Base-by-base conservation (phyloP, 129 eudicot species). In the Sambucus nigra region DNA sequence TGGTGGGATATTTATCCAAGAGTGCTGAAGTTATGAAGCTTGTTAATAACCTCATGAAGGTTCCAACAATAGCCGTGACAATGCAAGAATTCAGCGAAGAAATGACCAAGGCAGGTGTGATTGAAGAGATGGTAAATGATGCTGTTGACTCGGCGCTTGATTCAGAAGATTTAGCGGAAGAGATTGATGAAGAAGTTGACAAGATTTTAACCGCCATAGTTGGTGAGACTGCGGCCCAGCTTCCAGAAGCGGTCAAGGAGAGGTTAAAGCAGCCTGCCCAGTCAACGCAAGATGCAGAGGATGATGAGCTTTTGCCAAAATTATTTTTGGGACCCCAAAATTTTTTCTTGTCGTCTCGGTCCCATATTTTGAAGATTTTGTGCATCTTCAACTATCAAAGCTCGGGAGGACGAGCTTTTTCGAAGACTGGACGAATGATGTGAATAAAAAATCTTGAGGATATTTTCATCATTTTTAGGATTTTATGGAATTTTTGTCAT, bases 1-100 rank as follows among this genome's bases (percentile, higher is more conserved):
- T 95, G 4, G 94, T 89, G 59, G 94, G 98, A 49, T 88, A 89
- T 56, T 71, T 89, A 66, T 72, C 85, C 18, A 89, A 89, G 80
- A 89, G 98, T 67, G 94, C 98, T 47, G 98, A 89, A 72, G 94
- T 89, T 49, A 89, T 89, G 98, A 85, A 85, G 66, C 64, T 89
- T 53, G 95, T 84, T 42, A 89, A 89, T 64, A 78, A 89, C 62
- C 93, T 89, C 22, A 89, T 89, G 97, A 89, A 81, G 73, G 95
- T 93, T 44, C 95, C 97, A 19, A 64, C 75, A 64, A 69, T 89
- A 65, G 95, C 95, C 49, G 78, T 73, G 8, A 89, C 97, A 42
- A 89, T 84, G 95, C 97, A 78, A 74, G 97, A 89, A 51, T 89
- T 89, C 69, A 84, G 77, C 72, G 84, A 89, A 76, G 95, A 89